Conservation (phyloP, 2,329 filamentous ascomycete species). For the Aspergillus oerlinghausenensis region DNA sequence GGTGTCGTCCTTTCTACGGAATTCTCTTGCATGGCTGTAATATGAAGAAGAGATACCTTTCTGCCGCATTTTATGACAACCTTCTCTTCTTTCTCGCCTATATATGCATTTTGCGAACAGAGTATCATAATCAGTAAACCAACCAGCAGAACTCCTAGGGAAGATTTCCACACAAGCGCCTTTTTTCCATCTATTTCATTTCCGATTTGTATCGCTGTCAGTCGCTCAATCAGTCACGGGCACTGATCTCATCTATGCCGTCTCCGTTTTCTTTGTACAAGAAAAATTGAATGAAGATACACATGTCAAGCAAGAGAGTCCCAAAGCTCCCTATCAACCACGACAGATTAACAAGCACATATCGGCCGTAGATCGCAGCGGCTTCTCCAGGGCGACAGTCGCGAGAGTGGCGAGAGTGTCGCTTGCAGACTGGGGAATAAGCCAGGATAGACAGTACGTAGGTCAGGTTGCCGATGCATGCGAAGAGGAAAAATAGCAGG, state of each 20-base stretch:
- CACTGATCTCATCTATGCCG: constrained; percentile 11
- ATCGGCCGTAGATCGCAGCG: constrained; percentile 64
- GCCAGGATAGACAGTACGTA: constrained; percentile 90
- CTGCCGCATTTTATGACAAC: neutral
- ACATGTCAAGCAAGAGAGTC: constrained; percentile 77
- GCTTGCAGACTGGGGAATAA: constrained; percentile 68
- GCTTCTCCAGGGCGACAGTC: constrained; percentile 64
- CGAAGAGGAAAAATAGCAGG: constrained; percentile 93
- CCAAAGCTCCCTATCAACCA: constrained; percentile 90
- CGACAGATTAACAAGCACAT: constrained; percentile 83
- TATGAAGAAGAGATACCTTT: neutral
- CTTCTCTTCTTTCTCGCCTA: neutral
- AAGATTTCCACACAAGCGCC: neutral
- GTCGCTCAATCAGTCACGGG: neutral
- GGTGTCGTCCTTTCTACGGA: neutral
- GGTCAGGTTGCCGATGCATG: constrained; percentile 89
- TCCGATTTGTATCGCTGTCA: constrained; percentile 1
- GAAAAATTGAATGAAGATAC: constrained; percentile 89
- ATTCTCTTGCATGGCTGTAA: neutral
- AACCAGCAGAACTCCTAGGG: neutral
- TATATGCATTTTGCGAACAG: neutral
- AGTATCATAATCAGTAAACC: neutral
- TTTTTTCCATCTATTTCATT: neutral
- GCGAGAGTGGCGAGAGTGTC: constrained; percentile 37
- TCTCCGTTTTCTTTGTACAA: constrained; percentile 57